These are phyloP conservation scores for Plenodomus lindquistii DNA, from an alignment of 2,329 filamentous ascomycete genomes.

Conservation along the genomic window DNA sequence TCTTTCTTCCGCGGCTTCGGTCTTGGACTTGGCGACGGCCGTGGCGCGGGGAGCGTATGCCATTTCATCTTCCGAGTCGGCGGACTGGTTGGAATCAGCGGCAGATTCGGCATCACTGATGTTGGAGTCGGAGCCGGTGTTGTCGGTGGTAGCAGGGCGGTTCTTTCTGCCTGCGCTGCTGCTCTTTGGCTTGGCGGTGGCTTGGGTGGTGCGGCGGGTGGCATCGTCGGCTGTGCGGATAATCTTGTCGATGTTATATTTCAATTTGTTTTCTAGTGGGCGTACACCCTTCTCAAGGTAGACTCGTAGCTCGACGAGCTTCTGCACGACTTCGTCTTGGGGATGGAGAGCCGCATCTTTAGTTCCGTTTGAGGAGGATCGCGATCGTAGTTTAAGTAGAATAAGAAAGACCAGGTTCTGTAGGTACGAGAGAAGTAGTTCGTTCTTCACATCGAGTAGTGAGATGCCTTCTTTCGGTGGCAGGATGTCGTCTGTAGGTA, in stretches of 20 bases:
- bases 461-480: conserved; percentile 88
- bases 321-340: conserved; percentile 73
- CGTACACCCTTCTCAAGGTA: conserved; percentile 92
- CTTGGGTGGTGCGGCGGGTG: conserved; percentile 34
- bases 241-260: conserved; percentile 95
- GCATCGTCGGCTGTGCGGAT: conserved; percentile 82
- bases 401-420: conserved; percentile 92
- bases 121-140: conserved; percentile 47
- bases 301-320: conserved; percentile 87
- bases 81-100: conserved; percentile 28
- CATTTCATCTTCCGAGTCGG: conserved; percentile 59
- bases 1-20: conserved; percentile 18
- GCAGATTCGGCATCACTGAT: conserved; percentile 43
- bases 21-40: conserved; percentile 43
- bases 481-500: conserved; percentile 65
- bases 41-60: conserved; percentile 65
- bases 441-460: conserved; percentile 92
- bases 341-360: conserved; percentile 50
- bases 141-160: neutral
- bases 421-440: conserved; percentile 93
- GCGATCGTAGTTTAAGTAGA: conserved; percentile 69
- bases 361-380: conserved; percentile 19
- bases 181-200: conserved; percentile 27
- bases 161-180: conserved; percentile 30
- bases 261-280: conserved; percentile 85